phyloP scores from a whole-genome alignment of 768 basidiomycete genomes.

The Coprinopsis strossmayeri region DNA sequence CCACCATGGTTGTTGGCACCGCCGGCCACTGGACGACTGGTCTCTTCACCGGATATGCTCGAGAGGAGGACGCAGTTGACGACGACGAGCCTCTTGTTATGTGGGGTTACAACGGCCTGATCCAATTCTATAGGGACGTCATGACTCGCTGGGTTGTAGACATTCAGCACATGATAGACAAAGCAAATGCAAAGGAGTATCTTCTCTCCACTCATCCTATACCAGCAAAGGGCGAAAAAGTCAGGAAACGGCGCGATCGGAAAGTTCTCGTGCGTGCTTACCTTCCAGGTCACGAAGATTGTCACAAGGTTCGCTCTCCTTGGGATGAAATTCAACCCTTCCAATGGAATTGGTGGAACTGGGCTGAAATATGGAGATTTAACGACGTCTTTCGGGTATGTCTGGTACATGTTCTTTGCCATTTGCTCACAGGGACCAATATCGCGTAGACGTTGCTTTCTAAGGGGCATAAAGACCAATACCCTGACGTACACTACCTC shows the following conservation, averaged over 20 bases:
- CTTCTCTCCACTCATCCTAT: no score
- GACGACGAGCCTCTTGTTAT: conserved; percentile 9
- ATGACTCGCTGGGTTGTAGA: conserved; percentile 48
- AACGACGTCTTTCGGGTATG: conserved; percentile 55
- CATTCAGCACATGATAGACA: conserved; percentile 39
- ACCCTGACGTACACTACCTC: conserved; percentile 51
- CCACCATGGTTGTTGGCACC: conserved; percentile 57
- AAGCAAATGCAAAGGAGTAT: conserved; percentile 19
- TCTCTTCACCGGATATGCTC: conserved; percentile 32
- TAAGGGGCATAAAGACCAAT: conserved; percentile 29
- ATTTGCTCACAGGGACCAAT: no score
- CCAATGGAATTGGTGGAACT: conserved; percentile 52
- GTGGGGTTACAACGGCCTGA: conserved; percentile 46
- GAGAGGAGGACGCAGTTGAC: conserved; percentile 15
- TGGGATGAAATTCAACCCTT: conserved; percentile 39
- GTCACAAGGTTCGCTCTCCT: conserved; percentile 42
- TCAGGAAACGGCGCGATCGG: conserved; percentile 2
- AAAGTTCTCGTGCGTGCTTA: conserved; percentile 57
- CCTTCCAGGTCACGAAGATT: conserved; percentile 60
- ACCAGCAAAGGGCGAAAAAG: neutral
- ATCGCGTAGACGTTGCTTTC: no score
- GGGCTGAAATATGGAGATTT: conserved; percentile 52
- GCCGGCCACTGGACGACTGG: conserved; percentile 67
- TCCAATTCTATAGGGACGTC: conserved; percentile 52
- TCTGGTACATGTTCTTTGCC: conserved; percentile 1